Base-by-base conservation (phyloP, 352 stramenopile species). In the Aphanomyces invadans region DNA sequence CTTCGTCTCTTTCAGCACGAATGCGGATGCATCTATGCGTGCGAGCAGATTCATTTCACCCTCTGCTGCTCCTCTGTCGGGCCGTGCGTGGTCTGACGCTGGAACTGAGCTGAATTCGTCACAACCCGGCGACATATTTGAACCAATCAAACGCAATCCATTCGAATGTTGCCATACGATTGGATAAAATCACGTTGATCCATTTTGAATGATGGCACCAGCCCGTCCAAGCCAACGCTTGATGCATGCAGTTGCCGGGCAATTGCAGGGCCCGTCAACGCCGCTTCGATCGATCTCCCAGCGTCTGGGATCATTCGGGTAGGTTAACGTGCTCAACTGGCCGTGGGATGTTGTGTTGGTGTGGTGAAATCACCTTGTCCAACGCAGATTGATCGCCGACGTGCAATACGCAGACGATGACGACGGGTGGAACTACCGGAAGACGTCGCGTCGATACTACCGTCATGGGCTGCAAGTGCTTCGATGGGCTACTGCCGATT, bases 371-470 rank as follows among this genome's bases (percentile, higher is more conserved):
- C 49, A 12, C 49, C 29, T 38, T 7, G 9, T 36, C 49, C 4
- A 1, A 32, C 25, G 49, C 48, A 81, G 81, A 1, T 61, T 90
- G 36, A 77, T 94, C 55, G 73, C 81, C 17, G 85, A 94, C 65
- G 83, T 94, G 42, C 85, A 94, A 69, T 90, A 92, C 74, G 83
- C 85, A 4, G 83, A 92, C 66, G 74, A 87, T 31, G 79, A 88
- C 32, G 76, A 94, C 51, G 81, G 81, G 28, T 90, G 81, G 81
- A 83, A 94, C 73, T 94, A 88, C 68, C 72, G 78, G 65, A 79
- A 76, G 44, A 87, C 72, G n/a, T 72, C 73, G 12, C 68, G 81
- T 62, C 78, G 85, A 17, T 89, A 75, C 70, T 94, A 94, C 63
- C 79, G 85, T 59, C 76, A 83, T 32, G 81, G 83, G 21, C 70